Conservation (phyloP, 805 yeast genomes). For the Pichia manshurica region DNA sequence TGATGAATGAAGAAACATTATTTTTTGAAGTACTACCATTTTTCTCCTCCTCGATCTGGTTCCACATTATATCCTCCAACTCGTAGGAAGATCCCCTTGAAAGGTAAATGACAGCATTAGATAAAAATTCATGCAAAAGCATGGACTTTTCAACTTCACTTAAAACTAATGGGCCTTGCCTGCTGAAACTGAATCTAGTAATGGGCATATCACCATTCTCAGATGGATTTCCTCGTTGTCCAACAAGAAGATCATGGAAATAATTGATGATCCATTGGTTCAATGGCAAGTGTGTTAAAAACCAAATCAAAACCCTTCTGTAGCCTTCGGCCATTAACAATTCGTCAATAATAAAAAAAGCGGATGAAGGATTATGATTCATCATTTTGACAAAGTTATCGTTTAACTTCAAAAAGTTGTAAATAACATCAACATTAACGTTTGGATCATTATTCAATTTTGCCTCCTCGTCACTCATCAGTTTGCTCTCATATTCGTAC, state of each 20-base stretch:
- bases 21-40: background rate
- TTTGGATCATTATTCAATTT: conserved; percentile 22
- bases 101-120: conserved; percentile 44
- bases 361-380: conserved; percentile 44
- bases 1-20: conserved; percentile 18
- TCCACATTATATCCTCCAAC: conserved; percentile 15
- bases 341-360: conserved; percentile 59
- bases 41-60: background rate
- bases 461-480: conserved; percentile 18
- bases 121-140: conserved; percentile 65
- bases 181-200: conserved; percentile 38
- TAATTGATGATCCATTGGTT: conserved; percentile 55
- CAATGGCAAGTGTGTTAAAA: conserved; percentile 54
- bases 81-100: conserved; percentile 31
- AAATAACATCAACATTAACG: conserved; percentile 46
- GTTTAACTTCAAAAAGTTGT: conserved; percentile 39
- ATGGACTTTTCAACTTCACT: conserved; percentile 58
- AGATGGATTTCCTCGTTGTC: conserved; percentile 43
- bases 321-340: conserved; percentile 63
- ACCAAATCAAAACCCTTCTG: conserved; percentile 62
- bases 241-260: conserved; percentile 54
- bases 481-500: conserved; percentile 23
- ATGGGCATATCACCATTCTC: conserved; percentile 9
- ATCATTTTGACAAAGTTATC: conserved; percentile 45
- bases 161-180: conserved; percentile 49